Base-by-base conservation (phyloP, 2,329 filamentous ascomycete species). In the Colletotrichum viniferum region DNA sequence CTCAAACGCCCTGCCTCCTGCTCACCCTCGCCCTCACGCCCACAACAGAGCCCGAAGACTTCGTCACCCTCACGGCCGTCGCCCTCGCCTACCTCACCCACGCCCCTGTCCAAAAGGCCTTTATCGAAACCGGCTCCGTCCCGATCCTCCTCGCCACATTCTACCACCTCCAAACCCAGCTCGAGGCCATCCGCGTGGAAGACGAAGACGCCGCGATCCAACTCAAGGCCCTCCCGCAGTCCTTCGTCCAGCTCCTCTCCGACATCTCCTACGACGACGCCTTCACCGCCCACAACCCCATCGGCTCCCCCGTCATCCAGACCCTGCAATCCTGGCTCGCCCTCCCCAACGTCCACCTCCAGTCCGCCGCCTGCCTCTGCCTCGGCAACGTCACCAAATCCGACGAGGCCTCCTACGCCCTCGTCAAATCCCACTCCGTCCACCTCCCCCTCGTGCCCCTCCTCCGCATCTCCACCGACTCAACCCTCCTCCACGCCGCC, bases 301-400 rank as follows among this genome's bases (percentile, higher is more conserved):
- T 90, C 2, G 81, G 85, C 10, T 86, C 86, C 43, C 80, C 83
- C 5, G 84, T 88, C 13, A 82, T 85, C 2, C 81, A 83, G 32
- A 85, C 83, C 0, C 82, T 91, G 1, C 82, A 87, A 21, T 80
- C 81, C n/a, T 92, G 90, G 90, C 81, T 91, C 18, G 64, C 71
- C 18, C 81, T 79, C 77, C 80, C 79, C 75, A 82, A 88, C 75
- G 76, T 83, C 0, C 83, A 85, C 61, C 85, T 93, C 4, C 89
- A 89, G 80, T 86, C 89, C 3, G 90, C 90, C 6, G 91, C 90
- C 2, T 93, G 91, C 77, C 87, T 93, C 5, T 87, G 89, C 18
- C 84, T 93, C 3, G 92, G 92, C 43, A 93, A 93, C 79, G 82
- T 93, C 48, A 89, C 90, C 7, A 89, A 92, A 52, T 91, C 88